Evolutionary conservation across 2,329 filamentous ascomycete species (phyloP), one percentile per base, ranked within the genome.

Genomic region (Fusarium buxicola): DNA sequence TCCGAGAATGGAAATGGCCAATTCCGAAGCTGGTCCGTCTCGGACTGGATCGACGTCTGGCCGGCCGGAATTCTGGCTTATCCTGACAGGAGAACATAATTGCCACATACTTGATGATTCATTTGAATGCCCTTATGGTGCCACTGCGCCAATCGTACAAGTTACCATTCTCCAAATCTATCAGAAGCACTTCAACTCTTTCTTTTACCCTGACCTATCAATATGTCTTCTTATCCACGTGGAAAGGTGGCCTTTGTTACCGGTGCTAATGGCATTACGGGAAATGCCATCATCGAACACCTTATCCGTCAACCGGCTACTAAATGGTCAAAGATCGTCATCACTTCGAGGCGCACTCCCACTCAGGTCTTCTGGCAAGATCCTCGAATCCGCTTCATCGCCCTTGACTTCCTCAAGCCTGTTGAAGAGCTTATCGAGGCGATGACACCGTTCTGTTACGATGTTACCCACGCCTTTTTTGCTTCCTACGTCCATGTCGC

Each of bases 241-340:
- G 12, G 12, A n/a, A 52, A 38, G 13, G 48, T 52, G 3, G 48
- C 48, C 8, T 52, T 52, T 15, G 25, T 52, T 8, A 21, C 48
- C 5, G 48, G 48, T 13, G 12, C 10, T 21, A 52, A 52, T 24
- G 48, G 48, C 12, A 18, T 52, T 12, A 52, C 28, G 9, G 48
- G 48, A 24, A 52, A 52, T 9, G 48, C 48, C 11, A 18, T 52
- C 25, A 27, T 52, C 15, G 48, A 52, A n/a, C 21, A 38, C 11
- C 31, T 52, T 3, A 44, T 52, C 11, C 48, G 48, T 8, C 38
- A 36, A 7, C 48, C 48, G 7, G 12, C 25, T 4, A 15, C 39
- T 5, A 39, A 52, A 24, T 52, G 48, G 48, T 44, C 25, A 16
- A 27, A 35, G 11, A 51, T 51, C 13, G 28, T 52, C 24, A 27